Evolutionary conservation across 116 monocot species (phyloP), one percentile per base, ranked within the genome.

Genomic region (Papilionanthe hybrid): DNA sequence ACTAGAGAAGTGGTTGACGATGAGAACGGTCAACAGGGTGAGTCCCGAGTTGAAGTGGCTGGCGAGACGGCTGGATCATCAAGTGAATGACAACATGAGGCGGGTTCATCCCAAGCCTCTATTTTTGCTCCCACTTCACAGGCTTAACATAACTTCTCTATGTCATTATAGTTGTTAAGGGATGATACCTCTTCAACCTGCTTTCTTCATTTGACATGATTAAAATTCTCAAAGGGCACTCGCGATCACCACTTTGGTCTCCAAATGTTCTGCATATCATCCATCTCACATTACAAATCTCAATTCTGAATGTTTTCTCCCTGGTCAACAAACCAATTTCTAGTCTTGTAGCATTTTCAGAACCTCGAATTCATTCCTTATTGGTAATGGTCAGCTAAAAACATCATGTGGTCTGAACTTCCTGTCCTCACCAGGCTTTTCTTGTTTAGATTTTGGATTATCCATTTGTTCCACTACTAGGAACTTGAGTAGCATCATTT

Each of bases 231-330:
- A 98, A 49, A 50, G 91, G 91, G 75, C 98, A 98, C 85, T 98
- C 98, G 42, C 95, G 93, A 37, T 98, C 98, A 76, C 98, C 98
- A 83, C 98, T 98, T 78, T 98, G 98, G 74, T 98, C 95, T 42
- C 98, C 98, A 84, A 82, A 91, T 22, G 85, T 84, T 79, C 93
- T 91, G 77, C 98, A 94, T 77, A 93, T 91, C 56, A 98, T 83
- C 79, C 98, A 98, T 86, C 88, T 94, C 27, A 94, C 95, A 86
- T 94, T 98, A 19, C 95, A 88, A 72, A 98, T 87, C 88, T 98
- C 98, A 83, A 98, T 83, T 60, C 84, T 95, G 88, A 98, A 98
- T 41, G 98, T 93, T 58, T 98, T 98, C 78, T 83, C 82, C 66
- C 98, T 89, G 22, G 49, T 93, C 77, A 93, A 90, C 29, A 85